These are phyloP conservation scores for Cerrena zonata DNA, from an alignment of 1,284 basidiomycete genomes.

Conservation along the genomic window DNA sequence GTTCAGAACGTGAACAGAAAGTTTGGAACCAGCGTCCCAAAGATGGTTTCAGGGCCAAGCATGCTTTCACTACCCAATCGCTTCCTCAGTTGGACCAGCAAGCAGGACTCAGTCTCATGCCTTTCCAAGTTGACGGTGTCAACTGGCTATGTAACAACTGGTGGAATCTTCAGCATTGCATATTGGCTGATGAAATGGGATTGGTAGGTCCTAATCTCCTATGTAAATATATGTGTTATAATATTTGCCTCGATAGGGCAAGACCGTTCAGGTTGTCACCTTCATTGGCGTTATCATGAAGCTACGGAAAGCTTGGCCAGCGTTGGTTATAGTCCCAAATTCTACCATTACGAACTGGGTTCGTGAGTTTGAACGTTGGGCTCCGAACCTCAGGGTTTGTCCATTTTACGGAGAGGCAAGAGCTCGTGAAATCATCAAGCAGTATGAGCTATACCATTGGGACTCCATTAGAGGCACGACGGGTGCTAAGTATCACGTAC, in stretches of 20 bases:
- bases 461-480: slow-evolving; percentile 34
- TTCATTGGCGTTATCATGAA: slow-evolving; percentile 77
- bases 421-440: slow-evolving; percentile 74
- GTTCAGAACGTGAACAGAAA: slow-evolving; percentile 35
- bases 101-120: slow-evolving; percentile 65
- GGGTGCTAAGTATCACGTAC: slow-evolving; percentile 73
- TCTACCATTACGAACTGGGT: slow-evolving; percentile 87
- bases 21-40: slow-evolving; percentile 41
- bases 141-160: slow-evolving; percentile 91
- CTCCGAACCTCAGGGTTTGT: slow-evolving; percentile 73
- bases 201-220: slow-evolving; percentile 45
- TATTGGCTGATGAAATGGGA: slow-evolving; percentile 98
- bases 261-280: slow-evolving; percentile 88
- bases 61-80: slow-evolving; percentile 41
- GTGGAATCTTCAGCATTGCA: slow-evolving; percentile 82
- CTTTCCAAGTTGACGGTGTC: slow-evolving; percentile 86
- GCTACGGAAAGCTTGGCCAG: slow-evolving; percentile 63
- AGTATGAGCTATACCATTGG: slow-evolving; percentile 75
- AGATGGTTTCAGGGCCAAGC: slow-evolving; percentile 40
- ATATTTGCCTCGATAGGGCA: slow-evolving; percentile 49
- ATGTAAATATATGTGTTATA: neutral
- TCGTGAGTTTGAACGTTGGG: slow-evolving; percentile 89
- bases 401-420: slow-evolving; percentile 78
- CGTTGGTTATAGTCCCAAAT: slow-evolving; percentile 89
- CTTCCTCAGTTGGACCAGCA: slow-evolving; percentile 65